Evolutionary conservation across 106 monocot genomes (phyloP).

Genomic region (Dendrobium huoshanense): DNA sequence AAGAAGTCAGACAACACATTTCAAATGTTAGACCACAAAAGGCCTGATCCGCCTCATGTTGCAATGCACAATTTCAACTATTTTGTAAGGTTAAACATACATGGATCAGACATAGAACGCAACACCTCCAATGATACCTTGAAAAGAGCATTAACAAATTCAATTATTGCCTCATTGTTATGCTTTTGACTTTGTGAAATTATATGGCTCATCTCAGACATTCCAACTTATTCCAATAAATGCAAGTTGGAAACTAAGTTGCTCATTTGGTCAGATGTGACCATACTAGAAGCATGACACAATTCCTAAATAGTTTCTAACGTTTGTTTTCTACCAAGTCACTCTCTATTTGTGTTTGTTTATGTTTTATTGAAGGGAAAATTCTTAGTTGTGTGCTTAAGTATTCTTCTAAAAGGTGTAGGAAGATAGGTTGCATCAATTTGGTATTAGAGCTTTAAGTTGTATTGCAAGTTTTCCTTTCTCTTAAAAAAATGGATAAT

Average conservation of each 20-base stretch:
- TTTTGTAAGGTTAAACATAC: slow-evolving; percentile 97
- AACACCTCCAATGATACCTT: slow-evolving; percentile 97
- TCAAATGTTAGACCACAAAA: slow-evolving; percentile 99
- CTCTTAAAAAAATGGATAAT: too few species aligned
- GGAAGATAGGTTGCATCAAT: too few species aligned
- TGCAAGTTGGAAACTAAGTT: slow-evolving; percentile 70
- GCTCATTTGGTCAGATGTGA: slow-evolving; percentile 80
- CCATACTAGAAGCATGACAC: slow-evolving; percentile 83
- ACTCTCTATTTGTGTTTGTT: too few species aligned
- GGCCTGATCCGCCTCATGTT: slow-evolving; percentile 98
- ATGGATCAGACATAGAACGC: slow-evolving; percentile 86
- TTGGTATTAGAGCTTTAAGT: too few species aligned
- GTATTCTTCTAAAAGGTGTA: too few species aligned
- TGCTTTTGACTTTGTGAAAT: slow-evolving; percentile 82
- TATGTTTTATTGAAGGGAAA: too few species aligned
- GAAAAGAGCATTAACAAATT: slow-evolving; percentile 97
- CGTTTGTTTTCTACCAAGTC: too few species aligned
- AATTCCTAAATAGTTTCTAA: slow-evolving; percentile 7
- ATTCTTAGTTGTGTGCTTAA: too few species aligned
- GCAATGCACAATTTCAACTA: slow-evolving; percentile 98
- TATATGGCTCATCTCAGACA: slow-evolving; percentile 80
- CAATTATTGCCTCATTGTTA: slow-evolving; percentile 89
- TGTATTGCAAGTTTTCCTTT: too few species aligned
- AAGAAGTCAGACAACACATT: slow-evolving; percentile 92
- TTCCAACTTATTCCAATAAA: slow-evolving; percentile 89